Conservation (phyloP, 306 rosid species). For the Castanea mollissima region DNA sequence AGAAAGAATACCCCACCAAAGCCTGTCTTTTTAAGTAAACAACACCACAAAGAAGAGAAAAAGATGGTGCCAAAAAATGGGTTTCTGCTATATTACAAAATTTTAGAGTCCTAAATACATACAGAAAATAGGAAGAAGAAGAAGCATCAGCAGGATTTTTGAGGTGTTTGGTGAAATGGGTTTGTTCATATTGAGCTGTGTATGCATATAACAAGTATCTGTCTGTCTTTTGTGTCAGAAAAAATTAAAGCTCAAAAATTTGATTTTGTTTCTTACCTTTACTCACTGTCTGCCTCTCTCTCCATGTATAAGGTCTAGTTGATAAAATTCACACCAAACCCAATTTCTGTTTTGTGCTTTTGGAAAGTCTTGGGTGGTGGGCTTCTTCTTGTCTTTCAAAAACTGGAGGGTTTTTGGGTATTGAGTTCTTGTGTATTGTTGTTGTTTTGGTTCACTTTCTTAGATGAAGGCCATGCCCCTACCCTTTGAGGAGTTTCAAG, state of each 20-base stretch:
- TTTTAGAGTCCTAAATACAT: conserved; percentile 1
- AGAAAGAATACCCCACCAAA: conserved; percentile 22
- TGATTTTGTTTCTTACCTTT: conserved; percentile 11
- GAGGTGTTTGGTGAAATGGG: neutral
- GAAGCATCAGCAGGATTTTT: conserved; percentile 1
- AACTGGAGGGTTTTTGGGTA: conserved; percentile 46
- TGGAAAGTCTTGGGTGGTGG: conserved; percentile 16
- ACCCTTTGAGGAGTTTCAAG: conserved; percentile 82
- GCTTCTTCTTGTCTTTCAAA: conserved; percentile 35
- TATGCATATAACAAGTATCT: conserved; percentile 15
- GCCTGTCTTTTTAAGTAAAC: neutral
- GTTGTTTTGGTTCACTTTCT: conserved; percentile 28
- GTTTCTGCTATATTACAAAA: conserved; percentile 20
- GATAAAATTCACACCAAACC: conserved; percentile 15
- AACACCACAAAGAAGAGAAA: conserved; percentile 5
- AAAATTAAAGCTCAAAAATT: conserved; percentile 3
- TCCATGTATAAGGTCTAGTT: neutral
- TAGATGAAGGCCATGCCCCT: conserved; percentile 99
- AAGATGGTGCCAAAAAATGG: conserved; percentile 25
- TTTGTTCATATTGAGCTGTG: conserved; percentile 1
- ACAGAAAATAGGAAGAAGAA: neutral
- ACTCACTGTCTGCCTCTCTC: neutral
- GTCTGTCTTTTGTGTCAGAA: conserved; percentile 13
- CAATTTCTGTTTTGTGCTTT: neutral
- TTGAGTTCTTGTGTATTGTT: conserved; percentile 33